Evolutionary conservation across 1,284 basidiomycete genomes (phyloP).

Genomic region (Cryptococcus deneoformans): DNA sequence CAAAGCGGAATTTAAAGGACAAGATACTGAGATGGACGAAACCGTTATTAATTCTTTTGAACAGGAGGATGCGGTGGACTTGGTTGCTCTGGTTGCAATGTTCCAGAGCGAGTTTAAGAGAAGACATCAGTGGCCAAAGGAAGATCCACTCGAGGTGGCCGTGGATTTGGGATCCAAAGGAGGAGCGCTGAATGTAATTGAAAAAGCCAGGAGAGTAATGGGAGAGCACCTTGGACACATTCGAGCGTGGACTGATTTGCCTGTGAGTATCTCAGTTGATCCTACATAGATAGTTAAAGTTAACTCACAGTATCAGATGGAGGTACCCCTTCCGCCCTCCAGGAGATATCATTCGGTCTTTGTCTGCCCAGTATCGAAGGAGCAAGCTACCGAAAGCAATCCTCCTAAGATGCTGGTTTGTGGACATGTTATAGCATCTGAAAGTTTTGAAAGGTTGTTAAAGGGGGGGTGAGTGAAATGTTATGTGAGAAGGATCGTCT

Average conservation of each 20-base stretch:
- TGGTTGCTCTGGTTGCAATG: conserved; percentile 60
- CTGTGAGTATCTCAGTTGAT: conserved; percentile 57
- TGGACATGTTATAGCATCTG: conserved; percentile 89
- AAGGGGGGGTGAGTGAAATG: conserved; percentile 72
- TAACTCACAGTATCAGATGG: conserved; percentile 63
- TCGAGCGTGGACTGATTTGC: conserved; percentile 89
- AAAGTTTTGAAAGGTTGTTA: conserved; percentile 78
- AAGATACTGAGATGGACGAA: conserved; percentile 62
- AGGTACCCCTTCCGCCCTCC: conserved; percentile 80
- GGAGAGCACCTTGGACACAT: conserved; percentile 73
- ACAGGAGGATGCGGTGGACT: conserved; percentile 1
- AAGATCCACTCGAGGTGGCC: conserved; percentile 79
- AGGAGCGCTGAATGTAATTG: conserved; percentile 76
- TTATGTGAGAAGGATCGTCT: background rate
- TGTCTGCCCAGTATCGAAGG: conserved; percentile 96
- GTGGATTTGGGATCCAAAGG: conserved; percentile 78
- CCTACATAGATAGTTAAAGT: background rate
- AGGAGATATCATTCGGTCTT: conserved; percentile 96
- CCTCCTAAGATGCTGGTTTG: conserved; percentile 98
- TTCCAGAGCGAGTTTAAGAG: conserved; percentile 90
- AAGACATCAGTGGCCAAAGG: conserved; percentile 77
- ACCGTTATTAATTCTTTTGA: conserved; percentile 60
- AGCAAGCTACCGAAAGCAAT: conserved; percentile 88
- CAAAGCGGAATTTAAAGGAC: conserved; percentile 35
- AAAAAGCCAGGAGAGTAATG: conserved; percentile 87